Conservation (phyloP, 768 basidiomycete species). For the Naematelia aurantialba region DNA sequence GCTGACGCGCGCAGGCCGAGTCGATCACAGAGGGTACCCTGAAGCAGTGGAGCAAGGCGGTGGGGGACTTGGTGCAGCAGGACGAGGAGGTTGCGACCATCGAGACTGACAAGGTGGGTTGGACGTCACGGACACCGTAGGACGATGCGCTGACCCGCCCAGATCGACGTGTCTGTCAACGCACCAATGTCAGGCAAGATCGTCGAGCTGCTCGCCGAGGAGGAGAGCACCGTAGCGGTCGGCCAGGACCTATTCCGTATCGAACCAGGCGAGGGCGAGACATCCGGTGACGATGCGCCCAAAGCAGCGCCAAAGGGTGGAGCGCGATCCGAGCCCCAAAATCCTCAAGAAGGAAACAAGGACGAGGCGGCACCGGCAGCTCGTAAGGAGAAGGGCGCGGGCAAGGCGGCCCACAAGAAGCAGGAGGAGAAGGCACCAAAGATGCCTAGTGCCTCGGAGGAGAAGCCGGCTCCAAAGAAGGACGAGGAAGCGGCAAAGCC, state of each 20-base stretch:
- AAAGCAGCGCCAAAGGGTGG: constrained; percentile 31
- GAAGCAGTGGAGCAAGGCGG: constrained; percentile 88
- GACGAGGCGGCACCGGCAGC: constrained; percentile 41
- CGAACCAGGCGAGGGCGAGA: constrained; percentile 71
- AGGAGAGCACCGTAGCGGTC: constrained; percentile 90
- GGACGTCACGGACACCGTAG: not conserved
- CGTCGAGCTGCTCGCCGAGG: constrained; percentile 74
- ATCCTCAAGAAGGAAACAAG: constrained; percentile 42
- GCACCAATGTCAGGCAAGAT: constrained; percentile 84
- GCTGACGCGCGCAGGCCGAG: constrained; percentile 56
- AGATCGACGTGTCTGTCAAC: constrained; percentile 98
- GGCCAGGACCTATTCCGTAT: constrained; percentile 91
- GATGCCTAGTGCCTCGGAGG: constrained; percentile 43
- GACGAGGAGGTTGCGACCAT: constrained; percentile 98
- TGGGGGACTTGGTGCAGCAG: constrained; percentile 80
- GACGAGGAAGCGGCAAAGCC: constrained; percentile 24
- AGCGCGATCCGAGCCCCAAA: constrained; percentile 39
- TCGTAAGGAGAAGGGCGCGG: constrained; percentile 42
- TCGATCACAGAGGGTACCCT: constrained; percentile 97
- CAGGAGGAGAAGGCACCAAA: constrained; percentile 33
- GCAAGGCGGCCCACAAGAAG: constrained; percentile 38
- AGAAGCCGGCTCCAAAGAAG: constrained; percentile 49
- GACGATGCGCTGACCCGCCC: not conserved
- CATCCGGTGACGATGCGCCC: constrained; percentile 16
- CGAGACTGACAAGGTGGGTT: constrained; percentile 91